Evolutionary conservation across 305 asterid species (phyloP), one percentile per base, ranked within the genome.

Genomic region (Caryopteris hybrid): DNA sequence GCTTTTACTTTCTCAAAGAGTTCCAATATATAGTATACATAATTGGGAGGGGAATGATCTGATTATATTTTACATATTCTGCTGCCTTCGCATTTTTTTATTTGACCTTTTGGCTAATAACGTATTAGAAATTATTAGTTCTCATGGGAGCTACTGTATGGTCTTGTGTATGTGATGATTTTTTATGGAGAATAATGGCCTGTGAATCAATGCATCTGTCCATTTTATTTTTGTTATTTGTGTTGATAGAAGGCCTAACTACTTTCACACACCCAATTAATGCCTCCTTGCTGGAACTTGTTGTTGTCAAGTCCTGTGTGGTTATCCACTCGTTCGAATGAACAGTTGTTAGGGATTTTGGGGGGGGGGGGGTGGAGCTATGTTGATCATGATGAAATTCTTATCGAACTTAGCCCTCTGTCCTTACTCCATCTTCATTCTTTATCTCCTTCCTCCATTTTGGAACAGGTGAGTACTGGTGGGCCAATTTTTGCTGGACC

Each of bases 401-500:
- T 51, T 68, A 13, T 57, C 12, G 17, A 25, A 52, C 42, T 73
- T 54, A 58, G 61, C 43, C 31, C 13, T 59, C 41, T 16, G n/a
- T 59, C 58, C 61, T 42, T 12, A 9, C 16, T 31, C 58, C n/a
- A 65, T 22, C 47, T 50, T 16, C 29, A 39, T 67, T 41, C 69
- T 51, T 69, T 20, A 12, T 53, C 33, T 39, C 29, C 23, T 42
- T 55, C 50, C 52, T 20, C 8, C 18, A 59, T 59, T 43, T 53
- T 72, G 59, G 45, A 46, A 78, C 81, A 88, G 92, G 89, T 71
- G 76, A 81, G 75, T 75, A 86, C 96, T 52, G 85, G 86, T 52
- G 98, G 97, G 66, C 98, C 98, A 67, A 80, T 90, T 68, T 92
- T 92, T 64, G 91, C 93, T 75, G 98, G 97, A 80, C 95, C 95